Base-by-base conservation (phyloP, 768 basidiomycete genomes). In the Rhodotorula sphaerocarpa region DNA sequence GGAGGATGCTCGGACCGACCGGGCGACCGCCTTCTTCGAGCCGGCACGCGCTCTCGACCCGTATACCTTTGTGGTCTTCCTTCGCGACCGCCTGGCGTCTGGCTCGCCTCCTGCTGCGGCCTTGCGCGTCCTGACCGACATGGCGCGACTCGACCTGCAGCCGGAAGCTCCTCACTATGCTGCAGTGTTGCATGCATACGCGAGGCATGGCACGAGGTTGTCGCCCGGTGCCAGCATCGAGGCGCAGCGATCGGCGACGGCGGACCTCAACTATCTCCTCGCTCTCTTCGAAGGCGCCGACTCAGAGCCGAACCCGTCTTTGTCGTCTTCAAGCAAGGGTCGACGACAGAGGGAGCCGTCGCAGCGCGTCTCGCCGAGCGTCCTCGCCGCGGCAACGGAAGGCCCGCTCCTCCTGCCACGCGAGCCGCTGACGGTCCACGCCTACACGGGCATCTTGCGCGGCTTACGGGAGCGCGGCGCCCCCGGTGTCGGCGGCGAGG, bases 31-130 rank as follows among this genome's bases (percentile, higher is more conserved):
- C 20, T 20, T n/a, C n/a, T n/a, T n/a, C n/a, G 21, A 18, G 28
- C 12, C 41, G 20, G 10, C 43, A 28, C n/a, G 36, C n/a, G 27
- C 23, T 36, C 54, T 61, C n/a, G 42, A 36, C 43, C 48, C 60
- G 36, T 25, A 61, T 42, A 55, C 63, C 18, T 64, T 59, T 42
- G 36, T 30, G 25, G 52, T 57, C 21, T 59, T 59, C 44, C 39
- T 63, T 14, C 39, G 31, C 14, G 25, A 16, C 39, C 33, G 25
- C n/a, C 50, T 34, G 7, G 44, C 36, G 10, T 5, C 16, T 5
- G 44, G 39, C 15, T 0, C 2, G 33, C 52, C 51, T 7, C 43
- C 50, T 2, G 45, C 36, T 14, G 3, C 5, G 2, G 27, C 53
- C 20, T 30, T 57, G 28, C 15, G 4, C 18, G 12, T 63, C 41